Percentiles rank a stretch among this genome's conserved stretches.
Evolutionary conservation across 805 yeast species (phyloP).

Genomic region (Yarrowia sp.): DNA sequence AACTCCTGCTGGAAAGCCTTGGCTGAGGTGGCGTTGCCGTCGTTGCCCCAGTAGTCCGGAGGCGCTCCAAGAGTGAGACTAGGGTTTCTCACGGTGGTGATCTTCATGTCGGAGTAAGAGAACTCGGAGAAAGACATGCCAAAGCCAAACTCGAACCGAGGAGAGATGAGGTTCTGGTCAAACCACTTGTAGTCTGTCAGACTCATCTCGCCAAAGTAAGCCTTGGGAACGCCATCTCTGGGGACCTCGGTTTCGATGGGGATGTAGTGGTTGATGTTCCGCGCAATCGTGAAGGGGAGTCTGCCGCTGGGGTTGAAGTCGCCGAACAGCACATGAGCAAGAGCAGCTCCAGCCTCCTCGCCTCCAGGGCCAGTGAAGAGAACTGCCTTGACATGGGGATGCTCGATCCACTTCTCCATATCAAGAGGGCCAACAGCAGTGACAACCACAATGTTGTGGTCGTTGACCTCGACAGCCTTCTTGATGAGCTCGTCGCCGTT

Average conservation of each 20-base stretch:
- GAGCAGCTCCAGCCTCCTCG: slow-evolving; percentile 52
- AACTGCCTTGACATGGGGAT: slow-evolving; percentile 58
- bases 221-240: slow-evolving; percentile 42
- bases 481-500: slow-evolving; percentile 55
- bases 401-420: slow-evolving; percentile 55
- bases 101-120: slow-evolving; percentile 41
- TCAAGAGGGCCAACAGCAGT: slow-evolving; percentile 60
- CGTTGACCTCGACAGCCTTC: slow-evolving; percentile 49
- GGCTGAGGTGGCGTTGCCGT: neutral
- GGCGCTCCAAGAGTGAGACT: slow-evolving; percentile 41
- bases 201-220: slow-evolving; percentile 43
- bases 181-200: slow-evolving; percentile 58
- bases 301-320: slow-evolving; percentile 60
- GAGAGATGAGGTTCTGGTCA: slow-evolving; percentile 54
- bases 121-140: slow-evolving; percentile 56
- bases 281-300: slow-evolving; percentile 62
- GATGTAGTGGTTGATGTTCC: slow-evolving; percentile 48
- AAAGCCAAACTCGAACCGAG: slow-evolving; percentile 61
- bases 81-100: slow-evolving; percentile 31
- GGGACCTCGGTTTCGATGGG: slow-evolving; percentile 46
- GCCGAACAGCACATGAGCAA: slow-evolving; percentile 60
- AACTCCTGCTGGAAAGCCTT: slow-evolving; percentile 41
- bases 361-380: slow-evolving; percentile 58
- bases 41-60: neutral
- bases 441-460: slow-evolving; percentile 57